Evolutionary conservation across 176 grass and related monocot species (phyloP).

Genomic region (Triticum monococcum): DNA sequence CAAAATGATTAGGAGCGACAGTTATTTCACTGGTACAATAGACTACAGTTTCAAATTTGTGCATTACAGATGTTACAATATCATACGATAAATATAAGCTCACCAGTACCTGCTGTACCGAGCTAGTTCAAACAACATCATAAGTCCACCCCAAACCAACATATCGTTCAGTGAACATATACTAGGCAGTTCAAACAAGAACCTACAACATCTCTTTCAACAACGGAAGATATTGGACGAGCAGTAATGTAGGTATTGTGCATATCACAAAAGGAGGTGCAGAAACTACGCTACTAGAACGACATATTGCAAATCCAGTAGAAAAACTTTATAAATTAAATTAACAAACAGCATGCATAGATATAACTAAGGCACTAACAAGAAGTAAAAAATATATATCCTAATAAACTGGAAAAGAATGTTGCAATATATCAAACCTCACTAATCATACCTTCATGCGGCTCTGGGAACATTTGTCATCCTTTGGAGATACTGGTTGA

Average conservation of each 20-base stretch:
- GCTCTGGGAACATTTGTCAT: slow-evolving; percentile 69
- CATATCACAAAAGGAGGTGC: not conserved
- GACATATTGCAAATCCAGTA: slow-evolving; percentile 4
- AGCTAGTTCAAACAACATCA: slow-evolving; percentile 15
- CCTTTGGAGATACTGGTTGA: slow-evolving; percentile 66
- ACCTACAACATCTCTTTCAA: slow-evolving; percentile 3
- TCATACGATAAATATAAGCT: not conserved
- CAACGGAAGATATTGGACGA: not conserved
- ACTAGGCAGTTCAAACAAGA: slow-evolving; percentile 4
- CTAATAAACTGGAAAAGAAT: slow-evolving; percentile 38
- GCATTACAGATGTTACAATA: not conserved
- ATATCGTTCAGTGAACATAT: slow-evolving; percentile 15
- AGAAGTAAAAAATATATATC: slow-evolving; percentile 15
- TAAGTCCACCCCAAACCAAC: not conserved
- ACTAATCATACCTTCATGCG: slow-evolving; percentile 53
- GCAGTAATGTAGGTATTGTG: slow-evolving; percentile 7
- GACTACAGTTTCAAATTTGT: not conserved
- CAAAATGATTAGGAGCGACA: slow-evolving; percentile 25
- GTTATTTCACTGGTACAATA: slow-evolving; percentile 21
- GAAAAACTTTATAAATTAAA: not conserved
- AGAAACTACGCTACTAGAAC: slow-evolving; percentile 12
- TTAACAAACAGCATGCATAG: not conserved
- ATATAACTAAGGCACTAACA: slow-evolving; percentile 30
- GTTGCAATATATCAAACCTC: slow-evolving; percentile 24
- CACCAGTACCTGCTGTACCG: not conserved